Evolutionary conservation across 1,284 basidiomycete species (phyloP), one percentile per base, ranked within the genome.

Genomic region (Laetiporus sulphureus): DNA sequence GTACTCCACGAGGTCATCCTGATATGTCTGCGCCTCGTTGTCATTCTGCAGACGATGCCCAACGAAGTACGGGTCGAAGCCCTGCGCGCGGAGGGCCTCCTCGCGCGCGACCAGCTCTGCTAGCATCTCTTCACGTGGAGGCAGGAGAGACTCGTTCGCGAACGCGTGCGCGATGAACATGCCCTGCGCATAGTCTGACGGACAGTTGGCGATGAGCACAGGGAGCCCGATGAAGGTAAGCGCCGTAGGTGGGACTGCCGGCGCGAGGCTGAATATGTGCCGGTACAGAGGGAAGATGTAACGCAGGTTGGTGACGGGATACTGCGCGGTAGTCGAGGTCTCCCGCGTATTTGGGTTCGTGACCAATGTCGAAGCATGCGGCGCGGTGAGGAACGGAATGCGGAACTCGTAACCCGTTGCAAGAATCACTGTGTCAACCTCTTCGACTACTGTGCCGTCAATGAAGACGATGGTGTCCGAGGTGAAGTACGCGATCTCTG

Each of bases 141-240:
- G 63, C 6, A 78, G 62, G 2, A 73, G 50, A 10, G 56, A 55
- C 0, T 65, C 56, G 44, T 74, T 62, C 6, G 64, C 59, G 32
- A 79, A 67, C 6, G 63, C 64, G 49, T 73, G 66, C 1, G 69
- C 60, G 16, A 63, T 58, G 45, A 75, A 69, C 8, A 72, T 56
- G 31, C 69, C 66, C 50, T 79, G 75, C 3, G 75, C 75, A 29
- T 62, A 51, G 53, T 75, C 71, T 4, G 70, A 73, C 5, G 72
- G 70, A 39, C 69, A 73, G 52, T 72, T 74, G 6, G 67, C 60
- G 22, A 72, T 69, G 32, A 61, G 54, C 10, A 62, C 51, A 4
- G 67, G 66, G 1, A 79, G 63, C 3, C 77, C 76, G 45, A 79
- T 62, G 57, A 79, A 78, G 7, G 71, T 63, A n/a, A 79, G 67